Evolutionary conservation across 345 rosid genomes (phyloP), one percentile per base, ranked within the genome.

Genomic region (Euphorbia peplus): DNA sequence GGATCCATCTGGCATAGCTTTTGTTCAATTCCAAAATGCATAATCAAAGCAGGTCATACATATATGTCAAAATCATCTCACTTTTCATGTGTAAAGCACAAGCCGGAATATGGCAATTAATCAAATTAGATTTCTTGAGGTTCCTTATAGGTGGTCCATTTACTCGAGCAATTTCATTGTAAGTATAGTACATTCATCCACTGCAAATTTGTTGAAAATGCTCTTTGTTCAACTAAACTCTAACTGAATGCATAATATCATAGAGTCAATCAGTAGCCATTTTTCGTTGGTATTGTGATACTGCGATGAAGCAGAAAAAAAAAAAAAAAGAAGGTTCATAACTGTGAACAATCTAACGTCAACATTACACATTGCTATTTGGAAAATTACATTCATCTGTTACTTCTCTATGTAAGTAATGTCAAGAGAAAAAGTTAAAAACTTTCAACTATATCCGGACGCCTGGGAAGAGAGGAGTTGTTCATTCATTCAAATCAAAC

Each of bases 401-500:
- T 41, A 50, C 30, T 72, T 54, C 69, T 52, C 69, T 52, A 42
- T n/a, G n/a, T n/a, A 60, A 58, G 48, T 66, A 66, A 47, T 46
- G 73, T 22, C 69, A 67, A 52, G 63, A 39, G 60, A 47, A 8
- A 39, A 39, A 39, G 42, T 39, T 39, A 39, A 39, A 66, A 16
- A 41, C 13, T 63, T 41, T 46, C n/a, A 63, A 47, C 52, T 61
- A 60, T 67, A 46, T 52, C 50, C 48, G 53, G 41, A 69, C 64
- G 57, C 61, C 50, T 39, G 50, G 61, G 41, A 67, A 46, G 62
- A 60, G 75, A 73, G 37, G 59, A 73, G 60, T 61, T 60, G 69
- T 74, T 72, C 83, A 69, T 72, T 72, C 83, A 69, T 72, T 75
- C 26, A 46, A 71, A 70, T 70, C 68, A 63, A 70, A 71, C 60